Base-by-base conservation (phyloP, 805 yeast species). In the Candida khao-thaluensis region DNA sequence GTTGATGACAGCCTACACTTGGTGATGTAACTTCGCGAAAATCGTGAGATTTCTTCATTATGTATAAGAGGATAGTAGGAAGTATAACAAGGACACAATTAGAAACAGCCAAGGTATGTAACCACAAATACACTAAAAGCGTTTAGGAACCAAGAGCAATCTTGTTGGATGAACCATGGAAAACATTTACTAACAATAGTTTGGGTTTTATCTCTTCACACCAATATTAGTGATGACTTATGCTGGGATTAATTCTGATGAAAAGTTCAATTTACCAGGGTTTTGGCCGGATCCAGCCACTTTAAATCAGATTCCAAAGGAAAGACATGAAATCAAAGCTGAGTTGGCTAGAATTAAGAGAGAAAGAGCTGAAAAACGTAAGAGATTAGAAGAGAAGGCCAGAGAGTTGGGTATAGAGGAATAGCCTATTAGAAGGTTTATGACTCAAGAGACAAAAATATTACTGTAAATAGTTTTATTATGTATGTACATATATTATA, bases 281-380 rank as follows among this genome's bases (percentile, higher is more conserved):
- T 90, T 87, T 64, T 89, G 96, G 95, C 98, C 98, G 2, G 97
- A 89, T 59, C 96, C 96, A 29, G 84, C 85, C 29, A 84, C 96
- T 2, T 72, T 88, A 50, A 89, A 90, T 58, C 83, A 86, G 63
- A 82, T 90, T 24, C 98, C 98, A 2, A 90, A 89, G 54, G 96
- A 90, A 55, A 89, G 89, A 2, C 85, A 83, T 53, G 96, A 90
- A 57, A 87, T 90, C 43, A 83, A 86, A 57, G 91, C 93, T 1
- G 98, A 90, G 56, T 68, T 90, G 26, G 96, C 95, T 11, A 77
- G 96, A 58, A 82, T 90, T 74, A 79, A 81, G 58, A 76, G 79
- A 49, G 95, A 81, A 39, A 73, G 90, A 44, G 57, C 75, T 2
- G 95, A 81, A 50, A 85, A 83, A 66, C 75, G 95, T 58, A 67